Evolutionary conservation across 1,284 basidiomycete species (phyloP), one percentile per base, ranked within the genome.

Genomic region (Psilocybe mexicana): DNA sequence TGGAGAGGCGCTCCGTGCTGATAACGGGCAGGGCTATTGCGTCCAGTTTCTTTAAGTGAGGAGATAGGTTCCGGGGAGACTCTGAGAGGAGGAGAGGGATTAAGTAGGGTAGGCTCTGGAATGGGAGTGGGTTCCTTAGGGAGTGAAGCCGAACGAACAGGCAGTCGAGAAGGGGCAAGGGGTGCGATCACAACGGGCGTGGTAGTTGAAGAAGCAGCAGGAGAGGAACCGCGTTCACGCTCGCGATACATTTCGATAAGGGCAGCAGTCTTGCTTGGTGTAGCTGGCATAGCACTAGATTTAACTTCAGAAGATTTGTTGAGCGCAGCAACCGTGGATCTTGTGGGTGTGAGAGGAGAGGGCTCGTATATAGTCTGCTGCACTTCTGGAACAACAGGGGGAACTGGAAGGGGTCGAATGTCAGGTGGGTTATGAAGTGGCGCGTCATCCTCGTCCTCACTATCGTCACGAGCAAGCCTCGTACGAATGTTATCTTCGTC

Each of bases 1-100:
- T 94, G 90, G 66, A 95, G 76, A 26, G 93, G 93, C 26, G 90
- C 90, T 36, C 93, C 93, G 68, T 95, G 93, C 35, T 91, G 75
- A 68, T 95, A 94, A 52, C 92, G 83, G 40, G 76, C 83, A 5
- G 92, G 92, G 66, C 86, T 89, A 10, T 77, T 73, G 60, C 81
- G 69, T 53, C 87, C 79, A 57, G 80, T 66, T 58, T 86, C 76
- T 62, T 79, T 75, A 14, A 76, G 63, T n/a, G 66, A 62, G 11
- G 66, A 58, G 14, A 66, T 58, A 8, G 62, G 47, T 25, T 61
- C 62, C 26, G 68, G 63, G 35, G 70, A 63, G 6, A 61, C 51
- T 53, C 50, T 55, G 5, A 63, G 55, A 4, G 65, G 50, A 30
- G 46, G 28, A 33, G 28, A 30, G 30, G 65, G 18, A 14, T 57